phyloP scores from a whole-genome alignment of 2,329 filamentous ascomycete species.

The Colletotrichum siamense region DNA sequence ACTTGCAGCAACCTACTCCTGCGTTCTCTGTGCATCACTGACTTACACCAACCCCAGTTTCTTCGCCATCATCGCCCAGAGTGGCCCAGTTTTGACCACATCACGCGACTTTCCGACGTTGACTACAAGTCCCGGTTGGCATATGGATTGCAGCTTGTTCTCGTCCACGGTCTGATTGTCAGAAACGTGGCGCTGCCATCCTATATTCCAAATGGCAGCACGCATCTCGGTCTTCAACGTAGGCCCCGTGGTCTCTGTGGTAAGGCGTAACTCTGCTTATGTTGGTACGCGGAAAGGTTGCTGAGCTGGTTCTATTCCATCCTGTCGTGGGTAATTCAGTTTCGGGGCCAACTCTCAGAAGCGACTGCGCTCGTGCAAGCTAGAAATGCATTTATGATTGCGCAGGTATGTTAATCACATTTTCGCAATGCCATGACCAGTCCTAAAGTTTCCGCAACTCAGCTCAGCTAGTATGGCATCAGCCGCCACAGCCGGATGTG shows the following conservation, averaged over 20 bases:
- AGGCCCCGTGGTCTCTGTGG: neutral
- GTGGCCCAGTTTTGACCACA: neutral
- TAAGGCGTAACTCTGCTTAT: neutral
- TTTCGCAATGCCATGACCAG: neutral
- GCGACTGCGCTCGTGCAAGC: neutral
- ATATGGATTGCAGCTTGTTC: neutral
- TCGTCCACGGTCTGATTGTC: neutral
- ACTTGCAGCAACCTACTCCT: neutral
- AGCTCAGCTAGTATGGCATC: constrained; percentile 33
- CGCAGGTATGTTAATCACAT: constrained; percentile 33
- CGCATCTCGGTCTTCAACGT: neutral
- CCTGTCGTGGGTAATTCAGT: neutral
- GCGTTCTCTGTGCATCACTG: neutral
- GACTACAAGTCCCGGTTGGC: neutral
- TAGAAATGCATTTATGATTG: neutral
- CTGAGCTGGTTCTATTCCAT: neutral
- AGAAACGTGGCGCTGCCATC: neutral
- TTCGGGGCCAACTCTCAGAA: neutral
- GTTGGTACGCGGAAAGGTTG: neutral
- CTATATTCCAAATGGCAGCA: neutral
- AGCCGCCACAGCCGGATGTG: constrained; percentile 24
- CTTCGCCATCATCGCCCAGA: neutral
- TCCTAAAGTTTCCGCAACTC: constrained; percentile 22
- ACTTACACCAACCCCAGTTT: neutral
- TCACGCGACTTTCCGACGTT: neutral